Base-by-base conservation (phyloP, 176 grass and related monocot species). In the Calamus simplicifolius region DNA sequence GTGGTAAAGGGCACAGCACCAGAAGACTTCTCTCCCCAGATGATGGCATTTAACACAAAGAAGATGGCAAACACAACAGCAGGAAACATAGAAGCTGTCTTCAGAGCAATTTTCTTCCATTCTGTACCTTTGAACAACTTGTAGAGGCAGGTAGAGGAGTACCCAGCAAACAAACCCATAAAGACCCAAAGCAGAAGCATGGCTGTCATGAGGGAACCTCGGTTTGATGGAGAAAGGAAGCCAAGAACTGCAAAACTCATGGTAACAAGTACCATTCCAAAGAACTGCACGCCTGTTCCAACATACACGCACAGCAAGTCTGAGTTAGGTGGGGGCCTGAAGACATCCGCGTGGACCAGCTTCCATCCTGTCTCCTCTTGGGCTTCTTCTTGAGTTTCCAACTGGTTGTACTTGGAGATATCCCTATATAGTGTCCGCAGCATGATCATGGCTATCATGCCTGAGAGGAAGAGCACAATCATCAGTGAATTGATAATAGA, bases 391-490 rank as follows among this genome's bases (percentile, higher is more conserved):
- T 89, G 85, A 58, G 85, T 89, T 69, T 89, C 89, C 18, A 95
- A 81, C 69, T 95, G 84, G 29, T 95, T 95, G 58, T 95, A 95
- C 72, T 88, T 95, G 72, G 85, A 88, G 54, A 95, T 95, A 59
- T 95, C 89, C 30, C 89, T 77, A 64, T 89, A 95, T 64, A 95
- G 85, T 49, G 89, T 95, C 17, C 89, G 89, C 15, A 95, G 85
- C 89, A 95, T 95, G 60, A 95, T 95, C 89, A 95, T 95, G 49
- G 89, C 89, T 48, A 95, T 81, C 89, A 95, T 95, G 70, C 89
- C 89, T 18, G 89, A 95, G 63, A 95, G 85, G 85, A 95, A 95
- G 52, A 95, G 89, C 50, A 95, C 85, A 5, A 95, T 95, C 89
- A 95, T 95, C 48, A 95, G 78, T 48, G 89, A 95, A 75, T 95